These are phyloP conservation scores for Bruguiera parviflora DNA, from an alignment of 345 rosid genomes.

Conservation along the genomic window DNA sequence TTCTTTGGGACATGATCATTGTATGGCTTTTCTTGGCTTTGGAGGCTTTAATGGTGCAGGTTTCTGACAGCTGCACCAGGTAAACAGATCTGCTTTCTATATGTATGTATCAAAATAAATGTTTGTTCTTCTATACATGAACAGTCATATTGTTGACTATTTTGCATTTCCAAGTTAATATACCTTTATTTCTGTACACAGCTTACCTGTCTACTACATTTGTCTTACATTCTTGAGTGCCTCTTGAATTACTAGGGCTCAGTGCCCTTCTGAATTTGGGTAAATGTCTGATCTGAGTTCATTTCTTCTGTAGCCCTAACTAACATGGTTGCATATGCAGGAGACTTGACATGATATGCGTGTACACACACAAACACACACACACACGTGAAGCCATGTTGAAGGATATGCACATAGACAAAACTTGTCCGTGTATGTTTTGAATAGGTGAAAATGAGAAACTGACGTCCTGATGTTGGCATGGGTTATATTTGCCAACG, in stretches of 20 bases:
- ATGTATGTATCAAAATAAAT: conserved; percentile 15
- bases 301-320: neutral
- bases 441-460: no score
- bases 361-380: no score
- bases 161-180: conserved; percentile 19
- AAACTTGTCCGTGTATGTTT: no score
- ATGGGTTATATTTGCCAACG: no score
- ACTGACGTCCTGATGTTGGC: no score
- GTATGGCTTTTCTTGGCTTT: neutral
- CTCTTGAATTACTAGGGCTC: conserved; percentile 22
- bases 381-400: no score
- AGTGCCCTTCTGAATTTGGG: neutral
- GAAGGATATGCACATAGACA: no score
- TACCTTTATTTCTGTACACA: conserved; percentile 7
- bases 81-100: conserved; percentile 16
- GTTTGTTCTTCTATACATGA: conserved; percentile 1
- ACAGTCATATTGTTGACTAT: neutral
- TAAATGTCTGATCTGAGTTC: conserved; percentile 3
- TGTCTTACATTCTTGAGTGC: neutral
- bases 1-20: neutral
- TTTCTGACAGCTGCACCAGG: conserved; percentile 10
- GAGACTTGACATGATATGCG: neutral
- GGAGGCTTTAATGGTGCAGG: conserved; percentile 12
- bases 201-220: neutral
- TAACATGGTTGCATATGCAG: neutral